Evolutionary conservation across 768 basidiomycete genomes (phyloP), one percentile per base, ranked within the genome.

Genomic region (Leucosporidium yakuticum): DNA sequence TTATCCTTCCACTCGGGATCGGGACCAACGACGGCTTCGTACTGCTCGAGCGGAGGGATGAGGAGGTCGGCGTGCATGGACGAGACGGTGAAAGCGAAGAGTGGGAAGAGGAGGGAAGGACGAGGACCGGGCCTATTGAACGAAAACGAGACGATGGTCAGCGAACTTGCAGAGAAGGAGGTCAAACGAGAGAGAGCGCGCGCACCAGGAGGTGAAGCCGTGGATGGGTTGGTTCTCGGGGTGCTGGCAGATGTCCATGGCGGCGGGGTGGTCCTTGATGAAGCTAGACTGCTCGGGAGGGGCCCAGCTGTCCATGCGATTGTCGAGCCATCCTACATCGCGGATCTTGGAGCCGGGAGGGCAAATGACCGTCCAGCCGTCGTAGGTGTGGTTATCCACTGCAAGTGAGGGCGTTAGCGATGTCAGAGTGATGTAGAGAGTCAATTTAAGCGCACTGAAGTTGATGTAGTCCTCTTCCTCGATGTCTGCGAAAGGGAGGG

Each of bases 221-320:
- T 76, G 75, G 34, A 74, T 51, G 39, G 66, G 57, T 51, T 74
- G 75, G 56, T 66, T 71, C 29, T 77, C 74, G 6, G 79, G 78
- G 62, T 79, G 75, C 0, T 62, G 17, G 73, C 80, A 80, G 20
- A 79, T 63, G 67, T 80, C 78, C 77, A 78, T 78, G 31, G 76
- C 62, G 7, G 36, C 54, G 17, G 57, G 21, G 53, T 79, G 78
- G 60, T 76, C 69, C 20, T 73, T 47, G 67, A 80, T 77, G 44
- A 68, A 73, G 56, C 73, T 73, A 3, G 5, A 48, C 48, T 53
- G 36, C 3, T 44, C 47, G 34, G 9, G n/a, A 44, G 20, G 60
- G n/a, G 60, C 57, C 71, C 25, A 51, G 47, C 65, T 51, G 19
- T 76, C 75, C 36, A 65, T 62, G 29, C 75, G 74, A 48, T 71